Percentiles rank a stretch among this genome's conserved stretches.
These are phyloP conservation scores for Noccaea caerulescens DNA, from an alignment of 345 rosid species.

Conservation along the genomic window DNA sequence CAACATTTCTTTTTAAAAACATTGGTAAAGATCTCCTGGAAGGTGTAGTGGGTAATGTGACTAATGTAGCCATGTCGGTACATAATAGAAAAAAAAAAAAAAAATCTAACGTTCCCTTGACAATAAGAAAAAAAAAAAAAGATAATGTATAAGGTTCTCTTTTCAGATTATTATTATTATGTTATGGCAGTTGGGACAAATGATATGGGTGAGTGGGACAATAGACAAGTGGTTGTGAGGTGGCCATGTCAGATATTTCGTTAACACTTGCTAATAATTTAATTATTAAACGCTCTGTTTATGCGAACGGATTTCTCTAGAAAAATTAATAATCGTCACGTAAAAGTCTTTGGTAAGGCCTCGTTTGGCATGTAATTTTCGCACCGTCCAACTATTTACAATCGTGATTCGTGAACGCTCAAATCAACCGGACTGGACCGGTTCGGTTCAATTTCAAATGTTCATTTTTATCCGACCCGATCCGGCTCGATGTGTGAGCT, in stretches of 20 bases:
- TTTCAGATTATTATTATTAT: slow-evolving; percentile 18
- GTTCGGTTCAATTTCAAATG: slow-evolving; percentile 9
- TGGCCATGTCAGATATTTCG: slow-evolving; percentile 39
- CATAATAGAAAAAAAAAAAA: not conserved
- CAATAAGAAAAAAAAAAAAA: not conserved
- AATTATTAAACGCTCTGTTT: not conserved
- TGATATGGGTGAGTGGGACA: slow-evolving; percentile 18
- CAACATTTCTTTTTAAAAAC: not conserved
- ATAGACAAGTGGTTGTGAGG: slow-evolving; percentile 23
- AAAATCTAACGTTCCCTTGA: not conserved
- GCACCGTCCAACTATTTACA: not conserved
- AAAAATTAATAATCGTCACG: not conserved
- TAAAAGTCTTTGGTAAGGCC: not conserved
- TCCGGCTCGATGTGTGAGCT: slow-evolving; percentile 23
- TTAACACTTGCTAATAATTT: not conserved
- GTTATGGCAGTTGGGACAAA: slow-evolving; percentile 24
- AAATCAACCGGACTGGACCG: not conserved
- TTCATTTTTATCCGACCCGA: slow-evolving; percentile 18
- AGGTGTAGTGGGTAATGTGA: not conserved
- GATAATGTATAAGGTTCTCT: not conserved
- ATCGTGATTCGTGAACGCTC: not conserved
- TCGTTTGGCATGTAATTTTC: not conserved
- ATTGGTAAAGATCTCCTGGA: not conserved
- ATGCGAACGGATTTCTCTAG: not conserved
- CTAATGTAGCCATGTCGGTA: not conserved